Evolutionary conservation across 1,139 yeast genomes (phyloP), one percentile per base, ranked within the genome.

Genomic region (Suhomyces ambrosiae): DNA sequence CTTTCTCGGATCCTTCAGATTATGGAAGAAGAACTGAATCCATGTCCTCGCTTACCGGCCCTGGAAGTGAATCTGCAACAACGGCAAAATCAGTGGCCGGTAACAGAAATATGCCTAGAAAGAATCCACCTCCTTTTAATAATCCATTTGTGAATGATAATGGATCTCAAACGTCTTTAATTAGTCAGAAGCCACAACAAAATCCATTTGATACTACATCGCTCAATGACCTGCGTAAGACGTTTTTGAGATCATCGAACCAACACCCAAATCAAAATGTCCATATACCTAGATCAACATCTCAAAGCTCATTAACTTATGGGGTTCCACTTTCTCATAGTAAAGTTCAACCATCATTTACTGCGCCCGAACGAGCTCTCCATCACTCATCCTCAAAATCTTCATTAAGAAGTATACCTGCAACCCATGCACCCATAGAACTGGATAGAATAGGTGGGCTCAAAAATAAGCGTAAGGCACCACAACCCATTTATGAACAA

Each of bases 251-350:
- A 6, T 23, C 24, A 10, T 23, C 11, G 12, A 23, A 23, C 11
- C 24, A 6, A 10, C 27, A 23, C 23, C 13, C 17, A 9, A n/a
- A 7, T 14, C 19, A 22, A 15, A 29, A 18, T 13, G 30, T 22
- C 9, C 30, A 27, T 15, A 27, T 31, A 10, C 32, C 37, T 7
- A 33, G 37, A 28, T 23, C 37, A 3, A 23, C 14, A 4, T 36
- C 39, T 13, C 35, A 31, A 24, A 23, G 25, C 24, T 30, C 39
- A n/a, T 28, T 33, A 18, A 19, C 37, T 5, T 33, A 33, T 18
- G 37, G 27, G 3, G 19, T n/a, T 6, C 36, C 46, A 2, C 30
- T 40, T 13, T 29, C 45, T 3, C 27, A 24, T 6, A 6, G 12
- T 4, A 12, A 10, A 23, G 24, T 24, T 7, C 7, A 4, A 5